Evolutionary conservation across 2,329 filamentous ascomycete species (phyloP).

Genomic region (Diaporthe vaccinii): DNA sequence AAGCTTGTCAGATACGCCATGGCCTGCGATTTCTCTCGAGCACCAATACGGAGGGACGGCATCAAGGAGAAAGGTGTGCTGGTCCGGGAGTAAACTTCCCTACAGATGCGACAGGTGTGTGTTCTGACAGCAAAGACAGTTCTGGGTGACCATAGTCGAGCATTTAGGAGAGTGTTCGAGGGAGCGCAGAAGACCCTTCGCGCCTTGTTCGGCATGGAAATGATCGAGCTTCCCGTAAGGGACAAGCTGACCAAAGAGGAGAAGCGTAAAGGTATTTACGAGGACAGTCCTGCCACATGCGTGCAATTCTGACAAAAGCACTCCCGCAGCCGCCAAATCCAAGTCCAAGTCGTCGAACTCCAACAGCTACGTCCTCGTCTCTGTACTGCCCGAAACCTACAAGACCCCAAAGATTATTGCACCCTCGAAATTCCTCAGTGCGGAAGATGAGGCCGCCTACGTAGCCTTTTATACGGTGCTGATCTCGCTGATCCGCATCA

Average conservation of each 20-base stretch:
- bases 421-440: slow-evolving; percentile 75
- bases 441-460: slow-evolving; percentile 82
- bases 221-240: slow-evolving; percentile 83
- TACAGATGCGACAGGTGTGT: not conserved
- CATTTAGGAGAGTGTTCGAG: slow-evolving; percentile 84
- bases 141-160: slow-evolving; percentile 76
- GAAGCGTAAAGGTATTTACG: slow-evolving; percentile 75
- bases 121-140: slow-evolving; percentile 60
- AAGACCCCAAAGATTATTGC: slow-evolving; percentile 75
- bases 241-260: slow-evolving; percentile 88
- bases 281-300: not conserved
- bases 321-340: slow-evolving; percentile 55
- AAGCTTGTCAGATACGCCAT: slow-evolving; percentile 78
- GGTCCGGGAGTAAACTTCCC: not conserved
- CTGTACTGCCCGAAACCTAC: slow-evolving; percentile 77
- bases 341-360: slow-evolving; percentile 65
- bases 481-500: slow-evolving; percentile 81
- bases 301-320: not conserved
- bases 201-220: slow-evolving; percentile 89
- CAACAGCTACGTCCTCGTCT: slow-evolving; percentile 83
- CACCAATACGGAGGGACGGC: slow-evolving; percentile 71
- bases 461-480: slow-evolving; percentile 84
- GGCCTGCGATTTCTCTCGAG: slow-evolving; percentile 74
- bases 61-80: slow-evolving; percentile 73
- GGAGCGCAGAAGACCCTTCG: slow-evolving; percentile 80